phyloP scores from a whole-genome alignment of 73 alveolate species.

The Durusdinium trenchii region DNA sequence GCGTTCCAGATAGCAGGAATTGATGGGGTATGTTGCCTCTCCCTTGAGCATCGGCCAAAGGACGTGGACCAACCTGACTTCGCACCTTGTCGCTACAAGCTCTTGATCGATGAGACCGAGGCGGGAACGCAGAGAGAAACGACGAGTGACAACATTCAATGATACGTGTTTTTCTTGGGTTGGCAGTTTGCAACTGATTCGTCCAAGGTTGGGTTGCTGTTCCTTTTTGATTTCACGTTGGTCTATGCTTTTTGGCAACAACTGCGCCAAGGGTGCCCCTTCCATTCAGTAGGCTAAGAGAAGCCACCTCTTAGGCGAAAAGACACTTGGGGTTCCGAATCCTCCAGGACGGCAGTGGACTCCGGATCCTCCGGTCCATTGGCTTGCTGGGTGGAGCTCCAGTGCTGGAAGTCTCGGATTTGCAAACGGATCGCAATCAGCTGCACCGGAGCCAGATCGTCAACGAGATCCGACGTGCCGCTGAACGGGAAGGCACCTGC shows the following conservation, averaged over 20 bases:
- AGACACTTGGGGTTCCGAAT: no score
- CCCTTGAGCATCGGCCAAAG: neutral
- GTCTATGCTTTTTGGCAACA: no score
- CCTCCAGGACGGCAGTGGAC: slow-evolving; percentile 39
- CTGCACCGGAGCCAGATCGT: slow-evolving; percentile 78
- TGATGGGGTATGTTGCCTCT: neutral
- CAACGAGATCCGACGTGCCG: slow-evolving; percentile 55
- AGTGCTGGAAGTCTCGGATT: slow-evolving; percentile 34
- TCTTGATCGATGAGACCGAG: slow-evolving; percentile 78
- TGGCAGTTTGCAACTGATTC: no score
- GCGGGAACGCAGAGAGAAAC: no score
- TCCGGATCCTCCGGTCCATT: slow-evolving; percentile 39
- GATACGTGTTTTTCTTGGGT: no score
- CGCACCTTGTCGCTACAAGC: slow-evolving; percentile 90
- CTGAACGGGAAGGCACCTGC: slow-evolving; percentile 41
- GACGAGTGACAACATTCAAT: no score
- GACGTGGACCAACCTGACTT: neutral
- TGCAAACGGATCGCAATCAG: slow-evolving; percentile 46
- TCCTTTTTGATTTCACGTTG: no score
- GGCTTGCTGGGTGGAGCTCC: neutral
- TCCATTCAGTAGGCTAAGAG: no score
- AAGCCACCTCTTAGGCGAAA: no score
- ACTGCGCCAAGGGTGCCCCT: no score
- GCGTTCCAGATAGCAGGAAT: no score
- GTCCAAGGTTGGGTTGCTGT: no score